These are phyloP conservation scores for Baffinella frigidus DNA, from an alignment of 208 protist genomes.

Conservation along the genomic window DNA sequence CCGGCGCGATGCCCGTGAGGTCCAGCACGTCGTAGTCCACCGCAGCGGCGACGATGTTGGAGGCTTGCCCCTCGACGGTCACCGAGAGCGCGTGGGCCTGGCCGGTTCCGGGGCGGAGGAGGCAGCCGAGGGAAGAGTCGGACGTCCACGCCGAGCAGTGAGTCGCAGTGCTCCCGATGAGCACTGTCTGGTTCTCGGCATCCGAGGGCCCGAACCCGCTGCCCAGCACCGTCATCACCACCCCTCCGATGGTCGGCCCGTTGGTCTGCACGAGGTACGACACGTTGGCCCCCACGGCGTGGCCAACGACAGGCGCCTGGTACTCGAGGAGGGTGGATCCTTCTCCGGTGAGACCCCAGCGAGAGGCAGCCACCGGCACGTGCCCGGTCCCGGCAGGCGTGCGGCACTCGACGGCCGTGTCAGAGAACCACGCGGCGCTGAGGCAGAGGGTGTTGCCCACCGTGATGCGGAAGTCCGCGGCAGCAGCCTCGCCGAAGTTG, in stretches of 20 bases:
- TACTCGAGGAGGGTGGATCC: not conserved
- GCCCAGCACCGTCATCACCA: not conserved
- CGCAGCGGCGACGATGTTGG: too few species aligned
- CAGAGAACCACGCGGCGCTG: not conserved
- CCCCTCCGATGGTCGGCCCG: not conserved
- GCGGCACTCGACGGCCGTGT: not conserved
- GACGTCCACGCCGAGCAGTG: not conserved
- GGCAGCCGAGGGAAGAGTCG: not conserved
- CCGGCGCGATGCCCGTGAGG: not conserved
- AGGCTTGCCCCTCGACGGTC: not conserved
- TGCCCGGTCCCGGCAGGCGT: not conserved
- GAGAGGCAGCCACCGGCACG: not conserved
- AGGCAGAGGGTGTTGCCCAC: not conserved
- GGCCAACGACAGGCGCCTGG: not conserved
- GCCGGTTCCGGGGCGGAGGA: not conserved
- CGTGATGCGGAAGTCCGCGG: not conserved
- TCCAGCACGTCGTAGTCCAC: not conserved
- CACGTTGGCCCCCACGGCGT: too few species aligned
- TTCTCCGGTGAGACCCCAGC: not conserved
- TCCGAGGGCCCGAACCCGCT: not conserved
- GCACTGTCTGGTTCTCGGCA: not conserved
- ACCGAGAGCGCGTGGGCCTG: not conserved
- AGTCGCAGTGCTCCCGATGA: not conserved
- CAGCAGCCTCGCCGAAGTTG: not conserved
- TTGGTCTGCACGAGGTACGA: not conserved